These are phyloP conservation scores for Citrus unshiu DNA, from an alignment of 345 rosid genomes.

Conservation along the genomic window DNA sequence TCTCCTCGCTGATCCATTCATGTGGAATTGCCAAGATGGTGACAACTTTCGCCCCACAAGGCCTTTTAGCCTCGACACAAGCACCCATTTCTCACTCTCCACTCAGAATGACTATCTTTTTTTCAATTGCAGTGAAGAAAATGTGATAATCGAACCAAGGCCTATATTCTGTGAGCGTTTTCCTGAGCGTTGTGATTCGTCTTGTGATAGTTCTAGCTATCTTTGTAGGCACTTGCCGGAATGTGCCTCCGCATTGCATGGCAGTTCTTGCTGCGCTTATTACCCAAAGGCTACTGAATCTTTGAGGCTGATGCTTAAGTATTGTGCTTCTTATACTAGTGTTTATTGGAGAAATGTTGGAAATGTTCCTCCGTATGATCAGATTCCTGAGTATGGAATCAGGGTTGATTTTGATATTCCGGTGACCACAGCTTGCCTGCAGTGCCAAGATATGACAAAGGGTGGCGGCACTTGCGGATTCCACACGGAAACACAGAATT, in stretches of 20 bases:
- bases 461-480: conserved; percentile 83
- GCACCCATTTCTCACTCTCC: conserved; percentile 76
- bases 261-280: conserved; percentile 79
- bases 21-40: conserved; percentile 84
- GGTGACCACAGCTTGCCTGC: conserved; percentile 68
- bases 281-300: conserved; percentile 83
- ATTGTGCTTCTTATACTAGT: conserved; percentile 80
- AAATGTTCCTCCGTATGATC: conserved; percentile 43
- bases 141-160: conserved; percentile 73
- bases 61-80: conserved; percentile 82
- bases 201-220: conserved; percentile 84
- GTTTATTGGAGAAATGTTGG: conserved; percentile 77
- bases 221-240: conserved; percentile 84
- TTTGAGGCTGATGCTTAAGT: conserved; percentile 71
- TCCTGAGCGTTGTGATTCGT: conserved; percentile 85
- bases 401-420: conserved; percentile 80
- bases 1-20: conserved; percentile 64
- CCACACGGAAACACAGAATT: conserved; percentile 47
- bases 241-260: conserved; percentile 45
- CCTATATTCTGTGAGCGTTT: conserved; percentile 81
- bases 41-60: conserved; percentile 66
- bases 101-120: conserved; percentile 83
- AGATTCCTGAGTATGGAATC: conserved; percentile 82
- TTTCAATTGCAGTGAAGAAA: conserved; percentile 72
- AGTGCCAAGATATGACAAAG: conserved; percentile 75